Evolutionary conservation across 352 stramenopile genomes (phyloP).

Genomic region (Globisporangium apiculatum): DNA sequence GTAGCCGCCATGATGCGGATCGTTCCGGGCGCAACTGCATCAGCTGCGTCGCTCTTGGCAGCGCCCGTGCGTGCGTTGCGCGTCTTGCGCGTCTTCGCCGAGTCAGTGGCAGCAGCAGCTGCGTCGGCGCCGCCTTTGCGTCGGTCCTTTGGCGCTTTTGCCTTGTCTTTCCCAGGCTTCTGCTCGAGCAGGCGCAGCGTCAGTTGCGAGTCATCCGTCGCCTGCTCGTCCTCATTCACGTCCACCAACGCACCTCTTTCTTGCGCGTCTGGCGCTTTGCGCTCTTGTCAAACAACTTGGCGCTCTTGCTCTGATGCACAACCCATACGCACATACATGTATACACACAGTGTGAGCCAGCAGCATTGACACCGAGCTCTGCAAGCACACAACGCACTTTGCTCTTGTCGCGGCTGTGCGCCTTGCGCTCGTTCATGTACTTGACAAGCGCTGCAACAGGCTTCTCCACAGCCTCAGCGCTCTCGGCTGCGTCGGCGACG

Average conservation of each 20-base stretch:
- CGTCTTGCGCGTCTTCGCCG: background rate
- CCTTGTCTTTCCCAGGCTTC: conserved; percentile 14
- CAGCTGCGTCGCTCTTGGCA: background rate
- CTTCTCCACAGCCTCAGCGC: conserved; percentile 43
- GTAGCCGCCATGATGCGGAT: background rate
- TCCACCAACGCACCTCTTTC: conserved; percentile 26
- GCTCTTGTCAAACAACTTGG: conserved; percentile 33
- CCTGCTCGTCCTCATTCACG: too few species aligned
- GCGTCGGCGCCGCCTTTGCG: background rate
- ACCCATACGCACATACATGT: background rate
- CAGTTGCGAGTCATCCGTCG: too few species aligned
- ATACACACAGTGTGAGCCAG: conserved; percentile 3
- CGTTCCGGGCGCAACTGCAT: background rate
- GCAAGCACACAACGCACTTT: conserved; percentile 26
- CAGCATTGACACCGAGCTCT: background rate
- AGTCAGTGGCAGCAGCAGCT: background rate
- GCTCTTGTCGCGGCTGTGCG: conserved; percentile 51
- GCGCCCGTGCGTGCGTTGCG: background rate
- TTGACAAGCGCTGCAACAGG: conserved; percentile 69
- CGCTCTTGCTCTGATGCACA: conserved; percentile 22
- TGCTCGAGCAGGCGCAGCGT: background rate
- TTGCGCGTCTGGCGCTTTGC: conserved; percentile 32
- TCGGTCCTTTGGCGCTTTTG: conserved; percentile 13
- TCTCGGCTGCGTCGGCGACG: conserved; percentile 41
- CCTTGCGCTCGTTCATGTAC: conserved; percentile 76